Percentiles rank a stretch among this genome's conserved stretches.
phyloP scores from a whole-genome alignment of 1,139 yeast species.

The Candida gigantensis region DNA sequence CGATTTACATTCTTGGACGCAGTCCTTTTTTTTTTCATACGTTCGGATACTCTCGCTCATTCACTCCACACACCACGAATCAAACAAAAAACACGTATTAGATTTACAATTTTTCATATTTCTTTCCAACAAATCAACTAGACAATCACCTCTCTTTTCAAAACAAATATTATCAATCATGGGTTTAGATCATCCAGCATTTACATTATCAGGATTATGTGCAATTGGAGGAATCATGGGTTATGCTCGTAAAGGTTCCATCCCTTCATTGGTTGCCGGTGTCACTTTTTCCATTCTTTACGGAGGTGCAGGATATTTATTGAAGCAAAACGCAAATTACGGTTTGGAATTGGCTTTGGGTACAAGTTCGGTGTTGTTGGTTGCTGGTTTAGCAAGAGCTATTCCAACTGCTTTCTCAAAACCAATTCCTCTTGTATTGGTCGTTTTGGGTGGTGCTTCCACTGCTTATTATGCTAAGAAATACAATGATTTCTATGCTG shows the following conservation, averaged over 20 bases:
- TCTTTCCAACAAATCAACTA: too few relatives aligned
- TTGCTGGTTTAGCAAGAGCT: conserved; percentile 73
- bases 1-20: too few relatives aligned
- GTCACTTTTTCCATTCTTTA: conserved; percentile 65
- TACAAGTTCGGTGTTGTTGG: conserved; percentile 62
- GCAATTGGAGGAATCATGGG: conserved; percentile 77
- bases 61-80: too few relatives aligned
- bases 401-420: conserved; percentile 58
- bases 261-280: conserved; percentile 84
- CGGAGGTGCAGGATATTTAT: conserved; percentile 77
- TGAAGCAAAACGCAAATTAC: conserved; percentile 70
- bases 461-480: conserved; percentile 67
- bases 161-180: conserved; percentile 2
- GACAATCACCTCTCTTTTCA: neutral
- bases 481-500: conserved; percentile 65
- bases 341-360: conserved; percentile 83
- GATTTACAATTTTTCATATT: too few relatives aligned
- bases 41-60: too few relatives aligned
- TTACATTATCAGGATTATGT: conserved; percentile 72
- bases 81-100: too few relatives aligned
- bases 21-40: too few relatives aligned
- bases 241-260: conserved; percentile 66
- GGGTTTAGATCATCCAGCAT: conserved; percentile 75
- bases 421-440: conserved; percentile 73
- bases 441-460: conserved; percentile 64